Percentiles rank a stretch among this genome's conserved stretches.
phyloP scores from a whole-genome alignment of 441 rosid species.

The Populus tomentosa region DNA sequence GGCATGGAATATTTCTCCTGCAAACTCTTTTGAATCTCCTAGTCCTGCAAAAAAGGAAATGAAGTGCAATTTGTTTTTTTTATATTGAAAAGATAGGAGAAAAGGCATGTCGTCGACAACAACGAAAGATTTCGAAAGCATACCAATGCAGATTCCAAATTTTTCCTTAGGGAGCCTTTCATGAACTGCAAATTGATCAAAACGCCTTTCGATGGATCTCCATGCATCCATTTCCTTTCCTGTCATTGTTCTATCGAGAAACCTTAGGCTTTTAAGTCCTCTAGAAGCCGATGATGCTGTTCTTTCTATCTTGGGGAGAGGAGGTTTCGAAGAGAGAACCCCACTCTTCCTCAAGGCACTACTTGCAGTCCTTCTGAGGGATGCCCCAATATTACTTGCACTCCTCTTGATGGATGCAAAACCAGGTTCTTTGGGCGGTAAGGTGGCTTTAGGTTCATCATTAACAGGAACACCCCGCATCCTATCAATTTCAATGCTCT shows the following conservation, averaged over 20 bases:
- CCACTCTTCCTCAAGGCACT: slow-evolving; percentile 27
- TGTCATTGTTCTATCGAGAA: slow-evolving; percentile 65
- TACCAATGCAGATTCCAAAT: slow-evolving; percentile 73
- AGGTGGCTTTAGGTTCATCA: slow-evolving; percentile 7
- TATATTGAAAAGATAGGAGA: background rate
- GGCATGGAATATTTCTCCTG: slow-evolving; percentile 65
- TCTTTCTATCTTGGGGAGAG: slow-evolving; percentile 37
- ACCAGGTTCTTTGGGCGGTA: background rate
- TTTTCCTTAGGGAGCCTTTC: slow-evolving; percentile 55
- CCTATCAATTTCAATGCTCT: slow-evolving; percentile 46
- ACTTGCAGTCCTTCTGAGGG: slow-evolving; percentile 32
- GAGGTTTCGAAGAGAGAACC: slow-evolving; percentile 18
- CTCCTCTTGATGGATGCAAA: background rate
- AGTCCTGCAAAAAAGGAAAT: slow-evolving; percentile 41
- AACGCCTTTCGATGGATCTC: slow-evolving; percentile 68
- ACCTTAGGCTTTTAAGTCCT: slow-evolving; percentile 73
- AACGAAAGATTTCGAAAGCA: background rate
- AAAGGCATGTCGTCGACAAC: background rate
- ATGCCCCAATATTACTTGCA: slow-evolving; percentile 25
- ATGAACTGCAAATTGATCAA: slow-evolving; percentile 48
- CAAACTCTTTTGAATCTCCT: slow-evolving; percentile 85
- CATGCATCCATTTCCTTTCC: slow-evolving; percentile 81
- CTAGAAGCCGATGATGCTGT: slow-evolving; percentile 55
- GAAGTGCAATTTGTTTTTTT: background rate
- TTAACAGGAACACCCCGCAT: slow-evolving; percentile 37